These are phyloP conservation scores for Tuber microsphaerosporum DNA, from an alignment of 495 filamentous ascomycete genomes.

Conservation along the genomic window DNA sequence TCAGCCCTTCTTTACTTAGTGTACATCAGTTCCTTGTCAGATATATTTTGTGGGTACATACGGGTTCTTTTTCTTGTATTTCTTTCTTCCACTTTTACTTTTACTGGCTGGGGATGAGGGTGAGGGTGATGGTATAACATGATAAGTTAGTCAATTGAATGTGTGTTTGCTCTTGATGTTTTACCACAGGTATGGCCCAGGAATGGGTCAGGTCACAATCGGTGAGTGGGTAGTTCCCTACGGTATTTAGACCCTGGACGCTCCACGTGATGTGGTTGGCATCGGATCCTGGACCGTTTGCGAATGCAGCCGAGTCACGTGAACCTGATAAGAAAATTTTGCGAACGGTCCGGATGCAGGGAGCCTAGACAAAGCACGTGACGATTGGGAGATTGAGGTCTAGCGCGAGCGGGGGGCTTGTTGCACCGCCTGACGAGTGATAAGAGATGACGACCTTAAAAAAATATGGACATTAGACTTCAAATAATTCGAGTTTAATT, in stretches of 20 bases:
- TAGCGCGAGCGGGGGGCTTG: no score
- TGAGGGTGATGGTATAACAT: background rate
- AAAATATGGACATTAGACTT: no score
- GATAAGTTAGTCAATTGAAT: background rate
- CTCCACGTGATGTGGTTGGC: background rate
- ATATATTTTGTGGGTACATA: conserved; percentile 3
- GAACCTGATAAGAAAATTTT: no score
- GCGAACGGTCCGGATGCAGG: no score
- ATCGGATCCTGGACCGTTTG: background rate
- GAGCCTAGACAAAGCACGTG: no score
- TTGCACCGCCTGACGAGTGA: no score
- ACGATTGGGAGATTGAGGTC: no score
- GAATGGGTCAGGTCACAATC: background rate
- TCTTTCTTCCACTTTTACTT: background rate
- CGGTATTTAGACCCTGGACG: background rate
- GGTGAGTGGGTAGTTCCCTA: background rate
- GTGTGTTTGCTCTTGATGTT: background rate
- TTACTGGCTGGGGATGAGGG: background rate
- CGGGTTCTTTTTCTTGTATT: background rate
- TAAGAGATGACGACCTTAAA: no score
- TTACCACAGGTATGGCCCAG: background rate
- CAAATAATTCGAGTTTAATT: no score
- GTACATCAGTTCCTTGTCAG: background rate
- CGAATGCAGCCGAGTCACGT: background rate
- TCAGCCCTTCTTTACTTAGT: background rate